A percentile compares a stretch with the other conserved stretches of the same genome.
Conservation (phyloP, 345 rosid species). For the Stellera chamaejasme region DNA sequence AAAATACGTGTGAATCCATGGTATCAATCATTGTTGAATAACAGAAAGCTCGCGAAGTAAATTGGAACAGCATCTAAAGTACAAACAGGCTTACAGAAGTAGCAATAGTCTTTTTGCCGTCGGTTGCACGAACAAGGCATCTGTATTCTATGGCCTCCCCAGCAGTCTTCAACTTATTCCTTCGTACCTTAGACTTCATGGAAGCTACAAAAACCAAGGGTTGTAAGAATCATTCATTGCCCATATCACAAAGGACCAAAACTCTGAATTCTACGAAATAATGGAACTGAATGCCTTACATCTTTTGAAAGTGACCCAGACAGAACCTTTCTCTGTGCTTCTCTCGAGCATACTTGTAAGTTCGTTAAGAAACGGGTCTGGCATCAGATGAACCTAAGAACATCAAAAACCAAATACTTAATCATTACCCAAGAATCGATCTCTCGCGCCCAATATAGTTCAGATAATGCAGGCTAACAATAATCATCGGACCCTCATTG, state of each 20-base stretch:
- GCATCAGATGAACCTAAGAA: slow-evolving; percentile 61
- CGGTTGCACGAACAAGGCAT: slow-evolving; percentile 90
- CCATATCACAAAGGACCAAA: background rate
- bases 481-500: background rate
- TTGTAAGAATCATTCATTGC: background rate
- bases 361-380: slow-evolving; percentile 86
- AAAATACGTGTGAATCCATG: too few relatives aligned
- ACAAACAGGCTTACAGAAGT: slow-evolving; percentile 47
- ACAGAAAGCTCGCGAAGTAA: too few relatives aligned
- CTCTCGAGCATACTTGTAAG: slow-evolving; percentile 85
- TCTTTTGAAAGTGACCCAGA: slow-evolving; percentile 94
- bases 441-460: background rate
- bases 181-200: slow-evolving; percentile 69
- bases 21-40: too few relatives aligned
- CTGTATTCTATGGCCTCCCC: slow-evolving; percentile 64
- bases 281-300: slow-evolving; percentile 30
- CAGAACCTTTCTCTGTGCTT: slow-evolving; percentile 70
- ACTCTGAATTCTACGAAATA: background rate
- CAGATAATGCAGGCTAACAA: background rate
- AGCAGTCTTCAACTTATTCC: slow-evolving; percentile 51
- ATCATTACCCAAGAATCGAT: too few relatives aligned
- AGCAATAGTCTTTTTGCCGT: slow-evolving; percentile 72
- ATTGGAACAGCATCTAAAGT: background rate
- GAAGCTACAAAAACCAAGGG: slow-evolving; percentile 41
- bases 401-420: background rate